Base-by-base conservation (phyloP, 345 rosid genomes). In the Populus pruinosa region DNA sequence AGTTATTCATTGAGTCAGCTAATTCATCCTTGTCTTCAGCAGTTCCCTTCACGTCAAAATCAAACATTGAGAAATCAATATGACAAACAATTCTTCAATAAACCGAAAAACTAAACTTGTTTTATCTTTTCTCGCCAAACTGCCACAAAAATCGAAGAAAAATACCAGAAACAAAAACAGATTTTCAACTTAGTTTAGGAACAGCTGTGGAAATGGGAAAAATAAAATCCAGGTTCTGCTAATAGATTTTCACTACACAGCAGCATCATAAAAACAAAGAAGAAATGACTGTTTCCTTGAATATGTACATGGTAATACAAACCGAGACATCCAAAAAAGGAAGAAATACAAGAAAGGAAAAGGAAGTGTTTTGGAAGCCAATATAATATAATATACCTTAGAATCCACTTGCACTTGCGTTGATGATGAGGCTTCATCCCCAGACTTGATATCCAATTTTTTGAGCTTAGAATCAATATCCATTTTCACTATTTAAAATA, bases 1-100 rank as follows among this genome's bases (percentile, higher is more conserved):
- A 86, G 65, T 88, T 88, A 78, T 86, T 89, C 91, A 92, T 81
- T 36, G 92, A 85, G 41, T 86, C 82, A 64, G 82, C 72, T 69
- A 91, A 88, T 77, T 87, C 88, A 70, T 82, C 87, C 16, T 82
- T 89, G 67, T 77, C 88, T 78, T 83, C 81, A n/a, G 14, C 79
- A 75, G 39, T 36, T 31, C 56, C 85, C 92, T 87, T 71, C 18
- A 66, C 4, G 75, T 73, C 39, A 78, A 53, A 50, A 77, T 65
- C 70, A 70, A 69, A 70, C n/a, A 20, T 69, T 12, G 29, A 69
- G 11, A n/a, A 63, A 20, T 4, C 43, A 35, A 38, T 41, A 43
- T 8, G 31, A 14, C 12, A 16, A 5, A 4, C 25, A 23, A 50
- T 61, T 53, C 21, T 38, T 21, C 17, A 59, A 29, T 6, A 73